These are phyloP conservation scores for Hericium erinaceus DNA, from an alignment of 768 basidiomycete genomes.

Conservation along the genomic window DNA sequence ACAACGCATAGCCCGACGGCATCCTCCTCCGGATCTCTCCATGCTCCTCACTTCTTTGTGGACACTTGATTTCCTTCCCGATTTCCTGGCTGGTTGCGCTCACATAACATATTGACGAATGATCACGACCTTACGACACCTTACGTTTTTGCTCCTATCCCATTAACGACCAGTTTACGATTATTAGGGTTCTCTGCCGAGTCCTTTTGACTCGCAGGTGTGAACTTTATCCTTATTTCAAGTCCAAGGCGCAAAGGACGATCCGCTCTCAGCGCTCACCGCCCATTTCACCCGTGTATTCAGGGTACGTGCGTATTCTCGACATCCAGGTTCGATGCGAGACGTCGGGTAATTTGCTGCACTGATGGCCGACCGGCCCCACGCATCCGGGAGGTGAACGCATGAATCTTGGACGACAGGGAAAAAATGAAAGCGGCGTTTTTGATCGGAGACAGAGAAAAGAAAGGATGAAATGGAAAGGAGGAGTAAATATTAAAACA, in stretches of 20 bases:
- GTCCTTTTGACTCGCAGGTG: no score
- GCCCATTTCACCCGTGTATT: no score
- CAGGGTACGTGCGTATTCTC: no score
- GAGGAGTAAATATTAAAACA: constrained; percentile 14
- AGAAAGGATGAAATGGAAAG: constrained; percentile 13
- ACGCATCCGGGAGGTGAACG: background rate
- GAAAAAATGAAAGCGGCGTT: constrained; percentile 13
- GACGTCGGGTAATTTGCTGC: no score
- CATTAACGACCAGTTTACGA: background rate
- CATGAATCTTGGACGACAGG: constrained; percentile 9
- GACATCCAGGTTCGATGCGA: no score
- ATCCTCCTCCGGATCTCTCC: constrained; percentile 3
- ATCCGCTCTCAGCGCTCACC: no score
- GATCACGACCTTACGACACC: background rate
- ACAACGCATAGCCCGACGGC: constrained; percentile 36
- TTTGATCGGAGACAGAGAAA: constrained; percentile 14
- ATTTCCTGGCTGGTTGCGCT: background rate
- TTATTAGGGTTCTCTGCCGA: no score
- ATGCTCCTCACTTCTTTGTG: constrained; percentile 13
- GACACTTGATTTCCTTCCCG: constrained; percentile 22
- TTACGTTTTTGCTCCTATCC: background rate
- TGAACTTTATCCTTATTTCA: no score
- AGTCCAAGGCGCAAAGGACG: no score
- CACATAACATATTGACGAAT: background rate
- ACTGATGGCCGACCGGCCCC: no score